Evolutionary conservation across 2,329 filamentous ascomycete species (phyloP), one percentile per base, ranked within the genome.

Genomic region (Stachybotrys echinatus): DNA sequence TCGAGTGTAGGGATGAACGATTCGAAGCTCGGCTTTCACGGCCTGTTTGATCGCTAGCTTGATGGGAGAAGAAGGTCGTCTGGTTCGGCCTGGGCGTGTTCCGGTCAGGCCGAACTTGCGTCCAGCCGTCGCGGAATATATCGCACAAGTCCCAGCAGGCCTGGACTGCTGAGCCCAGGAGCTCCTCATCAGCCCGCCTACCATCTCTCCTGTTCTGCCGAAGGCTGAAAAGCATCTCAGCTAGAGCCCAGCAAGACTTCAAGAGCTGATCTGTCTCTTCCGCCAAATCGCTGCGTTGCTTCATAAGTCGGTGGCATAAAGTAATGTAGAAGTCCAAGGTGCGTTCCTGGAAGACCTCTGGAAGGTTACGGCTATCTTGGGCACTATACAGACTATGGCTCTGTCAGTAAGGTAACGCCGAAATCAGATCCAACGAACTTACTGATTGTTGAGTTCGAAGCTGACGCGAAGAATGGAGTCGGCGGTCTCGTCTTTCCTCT

Each of bases 301-400:
- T 96, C 91, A 96, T 96, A n/a, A 96, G 72, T 38, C 92, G 84
- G 66, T 96, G 92, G 62, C 92, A 96, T 3, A 97, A 69, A 0
- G 92, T 95, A 57, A 96, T 87, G 62, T 96, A 96, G 60, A 96
- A 96, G 61, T 96, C 92, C 50, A 97, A 69, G 0, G 92, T 96
- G 51, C 92, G 79, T 67, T 96, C 92, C 48, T 87, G 82, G 64
- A 97, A 96, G 1, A 87, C 83, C 60, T 95, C 89, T 0, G 92
- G 92, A 4, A 96, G 74, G 49, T 81, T 85, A 27, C 87, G 83
- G 64, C 69, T 74, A 57, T 95, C 90, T 61, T 96, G 90, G 1
- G 90, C 92, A 63, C 92, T 96, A 71, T 92, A 96, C 2, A 97
- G 77, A 66, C 80, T 84, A 50, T 2, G 5, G 14, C 14, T 7